phyloP scores from a whole-genome alignment of 768 basidiomycete species.

The Suillus ampliporus region DNA sequence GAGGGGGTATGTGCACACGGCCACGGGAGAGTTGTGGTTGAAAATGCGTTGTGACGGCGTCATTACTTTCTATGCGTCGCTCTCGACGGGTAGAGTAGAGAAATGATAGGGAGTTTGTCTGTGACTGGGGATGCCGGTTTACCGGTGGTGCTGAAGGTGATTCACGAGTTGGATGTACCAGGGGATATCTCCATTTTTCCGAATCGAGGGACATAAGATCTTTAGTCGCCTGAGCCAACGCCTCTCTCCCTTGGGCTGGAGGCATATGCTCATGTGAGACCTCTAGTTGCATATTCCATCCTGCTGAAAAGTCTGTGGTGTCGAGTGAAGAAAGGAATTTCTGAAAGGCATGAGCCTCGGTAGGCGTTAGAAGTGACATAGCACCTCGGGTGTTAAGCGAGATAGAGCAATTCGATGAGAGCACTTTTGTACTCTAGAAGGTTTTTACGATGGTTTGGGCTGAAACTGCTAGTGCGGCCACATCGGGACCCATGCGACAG shows the following conservation, averaged over 20 bases:
- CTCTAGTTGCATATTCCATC: constrained; percentile 52
- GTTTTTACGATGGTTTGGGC: constrained; percentile 18
- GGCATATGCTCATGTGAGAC: constrained; percentile 51
- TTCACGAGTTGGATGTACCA: constrained; percentile 16
- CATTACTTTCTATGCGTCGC: constrained; percentile 18
- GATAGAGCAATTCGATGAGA: neutral
- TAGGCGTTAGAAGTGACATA: constrained; percentile 69
- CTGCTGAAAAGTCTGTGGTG: constrained; percentile 44
- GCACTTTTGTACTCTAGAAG: constrained; percentile 1
- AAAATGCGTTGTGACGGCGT: neutral
- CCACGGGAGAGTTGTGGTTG: constrained; percentile 14
- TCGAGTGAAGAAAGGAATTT: constrained; percentile 67
- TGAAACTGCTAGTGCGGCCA: constrained; percentile 17
- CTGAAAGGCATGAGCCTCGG: constrained; percentile 72
- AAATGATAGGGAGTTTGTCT: constrained; percentile 23
- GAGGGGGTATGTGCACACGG: constrained; percentile 22
- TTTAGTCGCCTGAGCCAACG: constrained; percentile 79
- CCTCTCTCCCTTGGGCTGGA: constrained; percentile 61
- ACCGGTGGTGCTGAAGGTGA: constrained; percentile 15
- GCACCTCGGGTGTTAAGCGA: constrained; percentile 1
- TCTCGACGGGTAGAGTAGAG: constrained; percentile 26
- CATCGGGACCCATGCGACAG: constrained; percentile 24
- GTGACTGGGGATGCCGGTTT: constrained; percentile 23
- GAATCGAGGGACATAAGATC: constrained; percentile 78
- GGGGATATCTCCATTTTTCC: constrained; percentile 43